phyloP scores from a whole-genome alignment of 2,329 filamentous ascomycete species.

The Colletotrichum chrysophilum region DNA sequence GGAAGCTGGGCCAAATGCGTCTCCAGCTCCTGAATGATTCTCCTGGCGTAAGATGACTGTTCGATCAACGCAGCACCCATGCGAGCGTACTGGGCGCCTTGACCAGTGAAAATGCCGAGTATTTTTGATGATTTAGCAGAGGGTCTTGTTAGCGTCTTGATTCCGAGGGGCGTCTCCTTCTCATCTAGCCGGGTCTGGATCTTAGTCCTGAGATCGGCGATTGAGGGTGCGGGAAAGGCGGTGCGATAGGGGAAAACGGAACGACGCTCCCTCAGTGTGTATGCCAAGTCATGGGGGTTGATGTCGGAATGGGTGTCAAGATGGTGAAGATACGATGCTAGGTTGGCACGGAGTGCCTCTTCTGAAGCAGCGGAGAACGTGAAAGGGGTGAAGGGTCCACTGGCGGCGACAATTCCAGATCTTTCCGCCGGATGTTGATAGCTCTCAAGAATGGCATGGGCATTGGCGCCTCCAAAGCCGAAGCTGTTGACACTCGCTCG shows the following conservation, averaged over 20 bases:
- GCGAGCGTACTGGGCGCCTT: conserved; percentile 33
- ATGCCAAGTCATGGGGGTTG: neutral
- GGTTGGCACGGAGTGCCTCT: conserved; percentile 23
- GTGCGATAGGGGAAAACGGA: neutral
- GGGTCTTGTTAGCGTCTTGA: neutral
- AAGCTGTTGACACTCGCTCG: conserved; percentile 36
- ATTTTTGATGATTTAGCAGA: conserved; percentile 24
- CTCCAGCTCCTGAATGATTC: conserved; percentile 26
- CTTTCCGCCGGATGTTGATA: neutral
- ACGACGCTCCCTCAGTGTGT: neutral
- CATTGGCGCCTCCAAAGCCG: conserved; percentile 51
- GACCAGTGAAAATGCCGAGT: conserved; percentile 34
- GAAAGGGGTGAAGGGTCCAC: neutral
- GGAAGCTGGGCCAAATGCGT: conserved; percentile 20
- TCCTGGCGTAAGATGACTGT: neutral
- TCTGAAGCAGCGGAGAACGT: conserved; percentile 23
- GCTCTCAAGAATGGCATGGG: conserved; percentile 41
- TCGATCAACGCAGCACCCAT: conserved; percentile 27
- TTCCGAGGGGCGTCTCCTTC: neutral
- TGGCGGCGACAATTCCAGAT: neutral
- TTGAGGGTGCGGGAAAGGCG: conserved; percentile 1
- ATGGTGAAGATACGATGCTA: conserved; percentile 22
- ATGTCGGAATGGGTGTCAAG: neutral
- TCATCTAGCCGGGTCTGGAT: conserved; percentile 1
- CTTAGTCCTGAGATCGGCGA: neutral